Percentiles rank a stretch among this genome's conserved stretches.
Evolutionary conservation across 352 stramenopile species (phyloP).

Genomic region (Phytophthora rubi): DNA sequence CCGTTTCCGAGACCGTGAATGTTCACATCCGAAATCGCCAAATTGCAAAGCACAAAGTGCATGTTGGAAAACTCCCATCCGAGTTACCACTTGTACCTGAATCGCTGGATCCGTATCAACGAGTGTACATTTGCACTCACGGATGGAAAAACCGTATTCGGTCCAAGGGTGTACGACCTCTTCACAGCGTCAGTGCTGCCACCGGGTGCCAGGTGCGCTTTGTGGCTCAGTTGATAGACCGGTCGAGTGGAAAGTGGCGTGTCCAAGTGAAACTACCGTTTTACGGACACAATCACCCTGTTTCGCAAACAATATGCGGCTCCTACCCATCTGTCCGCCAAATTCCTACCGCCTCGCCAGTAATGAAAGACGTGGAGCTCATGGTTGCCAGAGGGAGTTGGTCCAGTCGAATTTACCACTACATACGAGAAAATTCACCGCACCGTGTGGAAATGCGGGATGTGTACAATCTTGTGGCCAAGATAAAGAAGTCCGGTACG

Average conservation of each 20-base stretch:
- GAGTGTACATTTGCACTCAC: slow-evolving; percentile 17
- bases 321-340: slow-evolving; percentile 1
- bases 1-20: not conserved
- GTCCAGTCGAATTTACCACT: slow-evolving; percentile 33
- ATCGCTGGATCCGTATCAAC: slow-evolving; percentile 2
- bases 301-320: not conserved
- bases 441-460: slow-evolving; percentile 3
- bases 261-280: not conserved
- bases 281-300: slow-evolving; percentile 10
- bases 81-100: slow-evolving; percentile 9
- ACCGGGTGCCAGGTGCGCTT: not conserved
- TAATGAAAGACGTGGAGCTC: slow-evolving; percentile 9
- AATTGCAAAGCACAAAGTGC: slow-evolving; percentile 1
- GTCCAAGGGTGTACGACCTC: slow-evolving; percentile 4
- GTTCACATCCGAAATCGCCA: not conserved
- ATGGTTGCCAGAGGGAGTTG: slow-evolving; percentile 12
- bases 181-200: not conserved
- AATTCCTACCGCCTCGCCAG: not conserved
- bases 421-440: not conserved
- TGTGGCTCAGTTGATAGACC: not conserved
- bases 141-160: slow-evolving; percentile 2
- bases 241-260: not conserved
- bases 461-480: slow-evolving; percentile 13
- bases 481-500: slow-evolving; percentile 16
- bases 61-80: not conserved